A percentile compares a stretch with the other conserved stretches of the same genome.
Conservation (phyloP, 164 flowering plant species). For the Nymphaea colorata region DNA sequence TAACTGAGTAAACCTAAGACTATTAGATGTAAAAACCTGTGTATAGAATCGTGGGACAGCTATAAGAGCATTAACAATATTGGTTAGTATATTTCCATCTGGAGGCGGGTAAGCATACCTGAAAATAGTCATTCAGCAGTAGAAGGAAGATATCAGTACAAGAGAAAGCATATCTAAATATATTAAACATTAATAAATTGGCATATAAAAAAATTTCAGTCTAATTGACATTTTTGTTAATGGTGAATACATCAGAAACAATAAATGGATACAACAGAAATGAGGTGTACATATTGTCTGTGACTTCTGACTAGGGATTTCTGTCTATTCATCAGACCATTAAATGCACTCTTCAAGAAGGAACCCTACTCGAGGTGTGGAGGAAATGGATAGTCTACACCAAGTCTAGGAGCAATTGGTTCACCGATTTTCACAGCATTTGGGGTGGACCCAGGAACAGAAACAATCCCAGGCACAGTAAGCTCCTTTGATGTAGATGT, state of each 20-base stretch:
- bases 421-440: conserved; percentile 25
- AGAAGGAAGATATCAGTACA: background rate
- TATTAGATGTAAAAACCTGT: conserved; percentile 35
- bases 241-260: no score
- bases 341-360: background rate
- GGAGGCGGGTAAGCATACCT: conserved; percentile 98
- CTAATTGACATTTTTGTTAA: no score
- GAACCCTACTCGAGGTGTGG: conserved; percentile 80
- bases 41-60: conserved; percentile 97
- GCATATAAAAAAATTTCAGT: no score
- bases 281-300: no score
- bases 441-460: conserved; percentile 15
- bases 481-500: conserved; percentile 20
- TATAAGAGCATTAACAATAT: conserved; percentile 93
- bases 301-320: no score
- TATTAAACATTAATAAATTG: no score
- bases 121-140: conserved; percentile 2
- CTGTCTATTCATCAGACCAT: no score
- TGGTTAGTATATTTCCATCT: conserved; percentile 87
- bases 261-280: no score
- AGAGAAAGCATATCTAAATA: no score
- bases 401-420: conserved; percentile 83
- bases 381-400: conserved; percentile 92
- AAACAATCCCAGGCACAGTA: conserved; percentile 10
- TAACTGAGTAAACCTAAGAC: background rate